Conservation (phyloP, 106 monocot genomes). For the Dactylorhiza incarnata region DNA sequence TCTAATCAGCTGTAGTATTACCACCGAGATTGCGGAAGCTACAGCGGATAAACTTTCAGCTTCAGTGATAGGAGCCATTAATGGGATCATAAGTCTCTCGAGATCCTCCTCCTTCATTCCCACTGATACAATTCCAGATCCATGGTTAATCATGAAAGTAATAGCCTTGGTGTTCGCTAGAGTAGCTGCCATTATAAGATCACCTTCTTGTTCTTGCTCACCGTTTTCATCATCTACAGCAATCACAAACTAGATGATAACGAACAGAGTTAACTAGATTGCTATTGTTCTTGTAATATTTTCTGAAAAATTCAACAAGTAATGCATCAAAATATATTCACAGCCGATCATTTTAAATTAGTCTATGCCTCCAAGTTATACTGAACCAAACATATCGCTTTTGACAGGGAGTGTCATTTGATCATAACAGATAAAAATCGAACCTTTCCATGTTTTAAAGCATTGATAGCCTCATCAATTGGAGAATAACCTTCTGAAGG, state of each 20-base stretch:
- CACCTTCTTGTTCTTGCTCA: constrained; percentile 54
- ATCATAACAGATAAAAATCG: neutral
- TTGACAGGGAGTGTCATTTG: neutral
- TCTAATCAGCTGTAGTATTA: constrained; percentile 10
- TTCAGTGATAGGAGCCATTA: constrained; percentile 66
- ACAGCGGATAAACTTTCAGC: constrained; percentile 43
- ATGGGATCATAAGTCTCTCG: constrained; percentile 60
- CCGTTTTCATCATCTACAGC: constrained; percentile 86
- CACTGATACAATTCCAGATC: constrained; percentile 81
- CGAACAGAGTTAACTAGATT: constrained; percentile 12
- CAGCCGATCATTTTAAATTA: neutral
- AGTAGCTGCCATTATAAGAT: constrained; percentile 80
- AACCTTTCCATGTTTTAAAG: constrained; percentile 57
- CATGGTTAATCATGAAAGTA: constrained; percentile 80
- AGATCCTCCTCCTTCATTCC: constrained; percentile 78
- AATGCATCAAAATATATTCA: neutral
- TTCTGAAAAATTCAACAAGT: neutral
- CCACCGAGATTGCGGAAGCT: constrained; percentile 60
- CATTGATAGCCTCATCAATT: constrained; percentile 41
- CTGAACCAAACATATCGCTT: neutral
- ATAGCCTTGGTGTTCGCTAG: constrained; percentile 45
- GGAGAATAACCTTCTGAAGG: constrained; percentile 70
- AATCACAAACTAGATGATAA: constrained; percentile 72
- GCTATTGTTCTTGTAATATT: constrained; percentile 3
- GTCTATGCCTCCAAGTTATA: neutral